phyloP scores from a whole-genome alignment of 345 rosid species.

The Gossypium ekmanianum region DNA sequence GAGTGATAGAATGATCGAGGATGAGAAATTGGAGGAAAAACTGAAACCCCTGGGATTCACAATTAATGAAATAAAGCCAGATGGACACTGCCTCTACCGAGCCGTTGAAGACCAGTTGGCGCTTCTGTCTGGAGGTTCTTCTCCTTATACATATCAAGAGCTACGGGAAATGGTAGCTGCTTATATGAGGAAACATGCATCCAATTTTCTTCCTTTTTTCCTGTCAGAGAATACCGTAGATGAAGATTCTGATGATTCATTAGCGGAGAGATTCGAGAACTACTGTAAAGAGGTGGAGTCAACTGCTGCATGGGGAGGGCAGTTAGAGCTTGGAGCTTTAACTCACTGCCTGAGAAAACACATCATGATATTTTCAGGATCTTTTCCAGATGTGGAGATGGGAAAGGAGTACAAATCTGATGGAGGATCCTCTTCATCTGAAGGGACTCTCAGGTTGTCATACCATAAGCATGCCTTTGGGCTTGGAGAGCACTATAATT shows the following conservation, averaged over 20 bases:
- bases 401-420: slow-evolving; percentile 56
- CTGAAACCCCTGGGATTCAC: slow-evolving; percentile 68
- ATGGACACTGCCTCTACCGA: slow-evolving; percentile 92
- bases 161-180: slow-evolving; percentile 82
- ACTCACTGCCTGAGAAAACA: slow-evolving; percentile 53
- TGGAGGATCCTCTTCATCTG: slow-evolving; percentile 22
- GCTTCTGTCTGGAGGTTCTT: slow-evolving; percentile 49
- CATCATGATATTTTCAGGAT: slow-evolving; percentile 60
- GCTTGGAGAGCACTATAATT: slow-evolving; percentile 70
- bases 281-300: slow-evolving; percentile 65
- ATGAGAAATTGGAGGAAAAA: slow-evolving; percentile 51
- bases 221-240: slow-evolving; percentile 37
- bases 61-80: slow-evolving; percentile 74
- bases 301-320: slow-evolving; percentile 72
- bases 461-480: slow-evolving; percentile 70
- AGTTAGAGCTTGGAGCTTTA: slow-evolving; percentile 60
- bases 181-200: slow-evolving; percentile 63
- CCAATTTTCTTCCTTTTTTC: slow-evolving; percentile 37
- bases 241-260: slow-evolving; percentile 33
- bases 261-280: slow-evolving; percentile 47
- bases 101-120: slow-evolving; percentile 88
- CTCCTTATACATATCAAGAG: slow-evolving; percentile 64
- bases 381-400: slow-evolving; percentile 72
- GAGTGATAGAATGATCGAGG: slow-evolving; percentile 66
- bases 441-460: slow-evolving; percentile 38